Percentiles rank a stretch among this genome's conserved stretches.
Conservation (phyloP, 129 eudicot species). For the Lactuca sativa region DNA sequence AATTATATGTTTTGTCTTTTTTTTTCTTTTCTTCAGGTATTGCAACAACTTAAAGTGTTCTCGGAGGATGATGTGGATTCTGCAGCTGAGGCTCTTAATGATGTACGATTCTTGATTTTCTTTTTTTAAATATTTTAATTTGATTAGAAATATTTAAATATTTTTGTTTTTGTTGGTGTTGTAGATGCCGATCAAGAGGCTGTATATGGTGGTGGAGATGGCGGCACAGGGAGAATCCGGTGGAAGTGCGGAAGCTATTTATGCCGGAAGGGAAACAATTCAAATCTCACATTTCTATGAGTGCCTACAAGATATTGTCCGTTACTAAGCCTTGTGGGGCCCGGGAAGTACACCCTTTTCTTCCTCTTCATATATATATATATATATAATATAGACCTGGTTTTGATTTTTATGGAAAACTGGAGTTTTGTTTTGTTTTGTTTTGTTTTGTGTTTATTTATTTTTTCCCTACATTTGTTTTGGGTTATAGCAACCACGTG, state of each 20-base stretch:
- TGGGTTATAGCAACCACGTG: conserved; percentile 12
- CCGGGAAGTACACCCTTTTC: not conserved
- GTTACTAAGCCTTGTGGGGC: conserved; percentile 36
- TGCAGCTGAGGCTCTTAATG: conserved; percentile 94
- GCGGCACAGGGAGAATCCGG: conserved; percentile 98
- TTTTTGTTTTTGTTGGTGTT: not conserved
- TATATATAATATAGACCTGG: too few relatives aligned
- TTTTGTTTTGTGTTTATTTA: conserved; percentile 24
- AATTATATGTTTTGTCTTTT: not conserved
- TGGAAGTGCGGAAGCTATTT: conserved; percentile 86
- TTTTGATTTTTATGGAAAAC: conserved; percentile 5
- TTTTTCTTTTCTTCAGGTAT: conserved; percentile 37
- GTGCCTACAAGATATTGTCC: conserved; percentile 71
- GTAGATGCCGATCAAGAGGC: conserved; percentile 93
- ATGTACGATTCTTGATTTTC: conserved; percentile 52
- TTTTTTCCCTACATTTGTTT: not conserved
- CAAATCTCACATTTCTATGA: conserved; percentile 79
- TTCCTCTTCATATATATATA: not conserved
- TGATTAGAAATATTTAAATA: not conserved
- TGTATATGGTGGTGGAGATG: conserved; percentile 92
- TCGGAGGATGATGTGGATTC: conserved; percentile 75
- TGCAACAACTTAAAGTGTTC: conserved; percentile 84
- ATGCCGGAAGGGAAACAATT: conserved; percentile 73
- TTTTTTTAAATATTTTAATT: not conserved
- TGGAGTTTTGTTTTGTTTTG: conserved; percentile 31